These are phyloP conservation scores for Penicillium sp. DNA, from an alignment of 2,329 filamentous ascomycete genomes.

Conservation along the genomic window DNA sequence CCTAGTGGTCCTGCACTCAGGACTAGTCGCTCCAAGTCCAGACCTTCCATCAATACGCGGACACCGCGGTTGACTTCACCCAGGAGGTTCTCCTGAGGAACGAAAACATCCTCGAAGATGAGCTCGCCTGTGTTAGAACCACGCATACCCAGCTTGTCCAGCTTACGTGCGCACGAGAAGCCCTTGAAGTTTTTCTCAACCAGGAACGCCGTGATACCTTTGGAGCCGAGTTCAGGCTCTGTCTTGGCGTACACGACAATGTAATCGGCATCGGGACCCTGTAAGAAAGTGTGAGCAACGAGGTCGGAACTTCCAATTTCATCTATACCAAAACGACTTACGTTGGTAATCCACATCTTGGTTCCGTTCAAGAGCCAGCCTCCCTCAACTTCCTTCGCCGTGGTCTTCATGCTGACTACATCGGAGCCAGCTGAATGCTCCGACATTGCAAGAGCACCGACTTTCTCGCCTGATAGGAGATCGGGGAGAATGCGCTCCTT, in stretches of 20 bases:
- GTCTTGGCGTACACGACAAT: conserved; percentile 98
- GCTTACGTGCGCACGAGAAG: conserved; percentile 83
- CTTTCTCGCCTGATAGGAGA: conserved; percentile 72
- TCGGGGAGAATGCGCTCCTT: conserved; percentile 77
- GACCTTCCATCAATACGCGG: conserved; percentile 88
- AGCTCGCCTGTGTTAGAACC: conserved; percentile 95
- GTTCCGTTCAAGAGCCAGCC: conserved; percentile 83
- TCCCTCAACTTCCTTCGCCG: conserved; percentile 74
- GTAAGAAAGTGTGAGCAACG: conserved; percentile 2
- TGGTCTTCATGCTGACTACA: conserved; percentile 92
- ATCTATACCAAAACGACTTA: conserved; percentile 26
- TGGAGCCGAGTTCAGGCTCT: conserved; percentile 71
- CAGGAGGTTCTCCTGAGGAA: conserved; percentile 76
- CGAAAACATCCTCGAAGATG: conserved; percentile 85
- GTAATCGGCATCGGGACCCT: conserved; percentile 81
- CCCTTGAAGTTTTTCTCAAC: conserved; percentile 68
- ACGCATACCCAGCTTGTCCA: conserved; percentile 98
- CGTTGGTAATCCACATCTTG: conserved; percentile 99
- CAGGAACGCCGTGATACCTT: conserved; percentile 93
- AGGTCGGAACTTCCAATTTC: neutral
- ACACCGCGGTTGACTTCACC: conserved; percentile 79
- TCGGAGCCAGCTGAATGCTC: conserved; percentile 89
- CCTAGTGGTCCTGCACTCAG: conserved; percentile 87
- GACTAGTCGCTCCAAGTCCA: conserved; percentile 90
- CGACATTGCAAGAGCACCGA: conserved; percentile 92